Evolutionary conservation across 2,329 filamentous ascomycete species (phyloP), one percentile per base, ranked within the genome.

Genomic region (Fusarium coffeatum): DNA sequence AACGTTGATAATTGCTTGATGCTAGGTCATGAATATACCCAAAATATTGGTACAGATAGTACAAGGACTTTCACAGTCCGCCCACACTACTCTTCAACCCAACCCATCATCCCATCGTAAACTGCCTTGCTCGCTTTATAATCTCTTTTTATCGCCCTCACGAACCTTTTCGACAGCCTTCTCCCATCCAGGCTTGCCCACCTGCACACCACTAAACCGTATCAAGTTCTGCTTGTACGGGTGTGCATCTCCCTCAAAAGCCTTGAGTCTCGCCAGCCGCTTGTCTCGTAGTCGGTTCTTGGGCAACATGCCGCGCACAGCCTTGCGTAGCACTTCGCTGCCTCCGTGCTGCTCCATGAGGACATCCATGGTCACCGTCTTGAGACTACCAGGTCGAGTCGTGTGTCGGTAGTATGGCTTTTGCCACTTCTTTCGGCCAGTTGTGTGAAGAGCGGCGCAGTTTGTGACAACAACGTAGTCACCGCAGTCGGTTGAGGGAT

Each of bases 321-420:
- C 96, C 80, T 94, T 92, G 76, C 93, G 87, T 78, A 99, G 82
- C 40, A 99, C 90, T 86, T 99, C 96, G 40, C 91, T 91, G 51
- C 96, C 96, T 70, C 96, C 96, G 84, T 93, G 92, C 86, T 98
- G 98, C 76, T 89, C 91, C 86, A 98, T 96, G 85, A 99, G 88
- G 73, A 90, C 89, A 78, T 98, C 95, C 95, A 99, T 97, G 61
- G 91, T 97, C 79, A 99, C 92, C 76, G 90, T 87, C 83, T 92
- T 92, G 76, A 99, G 85, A 76, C 89, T 92, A 58, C 96, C 96
- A 1, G 96, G 96, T 15, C 93, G 88, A 25, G 96, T 98, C 72
- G 90, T 97, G 82, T 98, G 96, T 56, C 93, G 89, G 85, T 98
- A 97, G 87, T 99, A 99, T 72, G 90, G 90, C 86, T 99, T 99